These are phyloP conservation scores for Fusarium tupiense DNA, from an alignment of 2,329 filamentous ascomycete species.

Conservation along the genomic window DNA sequence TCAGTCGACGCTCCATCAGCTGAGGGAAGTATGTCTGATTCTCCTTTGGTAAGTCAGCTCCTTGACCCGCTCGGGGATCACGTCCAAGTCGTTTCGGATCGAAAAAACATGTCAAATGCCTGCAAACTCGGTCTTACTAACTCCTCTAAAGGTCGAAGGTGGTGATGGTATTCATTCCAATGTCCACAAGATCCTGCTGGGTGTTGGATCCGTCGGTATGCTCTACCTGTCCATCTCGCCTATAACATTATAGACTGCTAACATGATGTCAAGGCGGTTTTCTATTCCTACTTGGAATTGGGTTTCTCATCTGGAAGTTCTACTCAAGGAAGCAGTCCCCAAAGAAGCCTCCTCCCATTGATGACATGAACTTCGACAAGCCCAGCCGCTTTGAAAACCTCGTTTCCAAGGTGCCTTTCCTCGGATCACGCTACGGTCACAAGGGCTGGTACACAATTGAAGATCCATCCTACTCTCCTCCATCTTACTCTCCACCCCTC, in stretches of 20 bases:
- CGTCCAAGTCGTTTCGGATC: background rate
- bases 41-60: slow-evolving; percentile 31
- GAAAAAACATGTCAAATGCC: background rate
- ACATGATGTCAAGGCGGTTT: slow-evolving; percentile 26
- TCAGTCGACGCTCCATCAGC: slow-evolving; percentile 22
- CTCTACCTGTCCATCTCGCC: background rate
- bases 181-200: slow-evolving; percentile 39
- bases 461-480: slow-evolving; percentile 33
- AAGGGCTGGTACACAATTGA: slow-evolving; percentile 49
- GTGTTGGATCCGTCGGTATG: slow-evolving; percentile 40
- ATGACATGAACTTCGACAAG: slow-evolving; percentile 35
- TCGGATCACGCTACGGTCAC: slow-evolving; percentile 47
- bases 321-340: slow-evolving; percentile 15
- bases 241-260: background rate
- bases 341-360: slow-evolving; percentile 16
- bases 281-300: slow-evolving; percentile 35
- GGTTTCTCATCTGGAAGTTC: slow-evolving; percentile 38
- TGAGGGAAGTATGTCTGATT: slow-evolving; percentile 15
- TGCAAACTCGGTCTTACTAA: slow-evolving; percentile 11
- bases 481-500: slow-evolving; percentile 4
- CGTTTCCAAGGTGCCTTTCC: slow-evolving; percentile 49
- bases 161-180: slow-evolving; percentile 28
- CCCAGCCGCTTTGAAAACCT: slow-evolving; percentile 40
- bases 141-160: slow-evolving; percentile 17
- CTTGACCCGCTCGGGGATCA: background rate